Evolutionary conservation across 192 early-diverging fungal genomes (phyloP), one percentile per base, ranked within the genome.

Genomic region (Dissophora globulifera): DNA sequence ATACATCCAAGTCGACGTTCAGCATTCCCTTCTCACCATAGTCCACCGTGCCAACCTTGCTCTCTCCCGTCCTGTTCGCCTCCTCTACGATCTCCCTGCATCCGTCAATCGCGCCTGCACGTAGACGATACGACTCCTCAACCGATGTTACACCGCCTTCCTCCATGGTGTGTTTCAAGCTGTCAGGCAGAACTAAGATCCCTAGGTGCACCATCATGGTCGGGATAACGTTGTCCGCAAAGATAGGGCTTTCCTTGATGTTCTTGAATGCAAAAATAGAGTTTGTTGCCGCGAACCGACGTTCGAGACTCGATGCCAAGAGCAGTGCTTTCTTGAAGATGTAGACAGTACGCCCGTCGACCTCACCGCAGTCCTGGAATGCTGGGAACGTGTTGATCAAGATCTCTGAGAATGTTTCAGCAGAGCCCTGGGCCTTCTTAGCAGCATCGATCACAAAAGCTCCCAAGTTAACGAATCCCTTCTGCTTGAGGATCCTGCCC

Each of bases 321-420:
- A 93, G 79, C 62, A 94, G 88, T 0, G 93, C 91, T 76, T 91
- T 90, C 54, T 92, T 92, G 76, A 93, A 91, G 12, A 94, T 50
- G 72, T 93, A 95, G 0, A 92, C 81, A 0, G 46, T 40, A 26
- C 83, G 31, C 1, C 84, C 86, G 47, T 90, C 72, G 13, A 88
- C 50, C 23, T 62, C 50, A 10, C 80, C 78, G 15, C 66, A 67
- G 69, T 96, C 94, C 42, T 85, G 83, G 31, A 95, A 87, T 0
- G 87, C 88, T 20, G 92, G 88, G 33, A 96, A 89, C 0, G 89
- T 83, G 25, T 57, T 76, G 7, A 87, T 80, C 17, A 96, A 78
- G 20, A 84, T 81, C 30, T 56, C 52, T 40, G 69, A 54, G 49
- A 79, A 67, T 45, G 30, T 50, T 53, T 82, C 68, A 3, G 52